phyloP scores from a whole-genome alignment of 768 basidiomycete genomes.

The Panellus pusillus region DNA sequence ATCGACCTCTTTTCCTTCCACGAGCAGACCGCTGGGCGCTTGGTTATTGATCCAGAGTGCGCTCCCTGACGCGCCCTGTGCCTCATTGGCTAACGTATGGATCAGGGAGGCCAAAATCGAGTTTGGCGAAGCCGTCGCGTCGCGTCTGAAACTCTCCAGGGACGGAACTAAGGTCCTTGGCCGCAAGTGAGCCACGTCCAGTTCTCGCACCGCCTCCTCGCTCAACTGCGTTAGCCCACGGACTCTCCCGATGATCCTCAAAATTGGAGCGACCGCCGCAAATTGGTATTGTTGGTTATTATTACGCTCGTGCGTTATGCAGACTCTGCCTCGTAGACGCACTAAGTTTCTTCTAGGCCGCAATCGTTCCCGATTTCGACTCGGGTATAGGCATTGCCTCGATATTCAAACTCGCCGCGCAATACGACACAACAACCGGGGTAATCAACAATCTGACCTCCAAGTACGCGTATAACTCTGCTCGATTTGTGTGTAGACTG shows the following conservation, averaged over 20 bases:
- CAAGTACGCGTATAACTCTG: constrained; percentile 29
- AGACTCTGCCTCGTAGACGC: too few relatives aligned
- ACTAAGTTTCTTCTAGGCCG: constrained; percentile 30
- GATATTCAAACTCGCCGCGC: constrained; percentile 55
- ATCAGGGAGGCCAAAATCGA: constrained; percentile 53
- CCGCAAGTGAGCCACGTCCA: constrained; percentile 38
- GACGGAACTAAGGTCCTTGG: constrained; percentile 61
- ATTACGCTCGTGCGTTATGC: constrained; percentile 37
- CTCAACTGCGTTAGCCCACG: constrained; percentile 32
- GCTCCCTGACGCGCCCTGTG: constrained; percentile 11
- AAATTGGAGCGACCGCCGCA: constrained; percentile 49
- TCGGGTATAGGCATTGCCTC: constrained; percentile 59
- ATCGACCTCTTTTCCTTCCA: constrained; percentile 42
- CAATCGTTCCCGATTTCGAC: constrained; percentile 62
- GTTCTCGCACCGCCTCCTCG: neutral
- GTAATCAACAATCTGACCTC: constrained; percentile 59
- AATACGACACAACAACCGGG: constrained; percentile 49
- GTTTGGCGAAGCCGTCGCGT: constrained; percentile 52
- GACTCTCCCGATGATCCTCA: constrained; percentile 34
- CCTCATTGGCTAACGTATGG: neutral
- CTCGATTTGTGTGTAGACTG: neutral
- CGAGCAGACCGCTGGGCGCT: constrained; percentile 52
- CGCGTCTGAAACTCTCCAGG: constrained; percentile 47
- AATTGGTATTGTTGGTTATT: constrained; percentile 50
- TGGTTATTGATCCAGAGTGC: constrained; percentile 60